Evolutionary conservation across 2,329 filamentous ascomycete genomes (phyloP).

Genomic region (Zarea fungicola): DNA sequence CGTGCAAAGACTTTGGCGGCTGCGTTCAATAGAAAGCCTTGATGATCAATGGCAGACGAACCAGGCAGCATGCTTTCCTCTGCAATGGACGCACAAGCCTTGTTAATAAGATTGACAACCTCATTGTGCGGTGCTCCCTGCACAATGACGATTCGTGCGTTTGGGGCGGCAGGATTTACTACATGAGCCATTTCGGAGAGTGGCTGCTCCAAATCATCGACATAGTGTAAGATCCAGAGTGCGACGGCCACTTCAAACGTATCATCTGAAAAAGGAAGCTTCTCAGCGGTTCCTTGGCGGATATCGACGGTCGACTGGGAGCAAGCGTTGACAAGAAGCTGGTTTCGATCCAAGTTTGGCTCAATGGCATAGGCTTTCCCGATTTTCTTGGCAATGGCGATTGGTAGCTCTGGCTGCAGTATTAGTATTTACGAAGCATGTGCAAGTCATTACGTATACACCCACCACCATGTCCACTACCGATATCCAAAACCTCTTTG

Average conservation of each 20-base stretch:
- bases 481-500: not conserved
- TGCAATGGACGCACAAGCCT: not conserved
- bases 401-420: not conserved
- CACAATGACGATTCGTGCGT: constrained; percentile 12
- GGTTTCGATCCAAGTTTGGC: constrained; percentile 1
- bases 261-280: not conserved
- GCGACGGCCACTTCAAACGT: constrained; percentile 10
- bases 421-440: not conserved
- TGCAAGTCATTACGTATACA: too few species aligned
- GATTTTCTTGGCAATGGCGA: not conserved
- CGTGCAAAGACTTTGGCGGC: constrained; percentile 3
- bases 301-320: not conserved
- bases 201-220: constrained; percentile 9
- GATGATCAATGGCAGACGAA: not conserved
- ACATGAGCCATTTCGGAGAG: constrained; percentile 10
- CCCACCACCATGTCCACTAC: not conserved
- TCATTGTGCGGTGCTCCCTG: constrained; percentile 13
- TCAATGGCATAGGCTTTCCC: constrained; percentile 2
- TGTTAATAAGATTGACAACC: constrained; percentile 8
- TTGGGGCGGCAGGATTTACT: constrained; percentile 1
- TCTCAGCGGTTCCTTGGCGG: not conserved
- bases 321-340: not conserved
- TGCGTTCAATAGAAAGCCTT: not conserved
- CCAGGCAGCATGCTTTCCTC: not conserved
- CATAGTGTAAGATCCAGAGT: constrained; percentile 10